Evolutionary conservation across 805 yeast genomes (phyloP).

Genomic region (Cyberlindnera americana): DNA sequence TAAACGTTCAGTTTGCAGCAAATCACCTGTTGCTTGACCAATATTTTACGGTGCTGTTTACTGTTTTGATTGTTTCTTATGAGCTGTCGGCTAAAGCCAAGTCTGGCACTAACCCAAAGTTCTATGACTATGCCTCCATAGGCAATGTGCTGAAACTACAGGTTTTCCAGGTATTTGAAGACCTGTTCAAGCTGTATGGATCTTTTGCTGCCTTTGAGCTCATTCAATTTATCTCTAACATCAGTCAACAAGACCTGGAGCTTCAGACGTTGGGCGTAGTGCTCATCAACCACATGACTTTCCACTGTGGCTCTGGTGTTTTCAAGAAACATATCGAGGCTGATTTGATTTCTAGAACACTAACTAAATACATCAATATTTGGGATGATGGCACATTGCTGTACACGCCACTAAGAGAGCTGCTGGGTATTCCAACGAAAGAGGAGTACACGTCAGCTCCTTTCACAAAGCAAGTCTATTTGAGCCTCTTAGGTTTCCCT

Average conservation of each 20-base stretch:
- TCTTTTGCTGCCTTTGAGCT: constrained; percentile 33
- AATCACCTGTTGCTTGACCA: constrained; percentile 14
- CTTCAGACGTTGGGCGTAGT: constrained; percentile 31
- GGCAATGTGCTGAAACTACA: constrained; percentile 23
- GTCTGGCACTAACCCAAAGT: constrained; percentile 5
- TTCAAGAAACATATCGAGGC: constrained; percentile 16
- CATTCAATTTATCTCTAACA: constrained; percentile 31
- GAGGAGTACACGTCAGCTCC: background rate
- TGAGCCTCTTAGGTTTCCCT: constrained; percentile 2
- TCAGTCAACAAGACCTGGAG: constrained; percentile 33
- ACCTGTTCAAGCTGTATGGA: constrained; percentile 34
- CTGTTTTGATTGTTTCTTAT: constrained; percentile 13
- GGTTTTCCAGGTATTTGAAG: constrained; percentile 29
- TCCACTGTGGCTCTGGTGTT: constrained; percentile 14
- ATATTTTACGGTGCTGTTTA: constrained; percentile 15
- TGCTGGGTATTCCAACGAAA: constrained; percentile 4
- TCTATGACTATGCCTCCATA: constrained; percentile 16
- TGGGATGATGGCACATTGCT: constrained; percentile 35
- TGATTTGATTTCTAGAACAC: constrained; percentile 23
- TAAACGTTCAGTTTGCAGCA: constrained; percentile 12
- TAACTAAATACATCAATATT: constrained; percentile 24
- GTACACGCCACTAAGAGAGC: constrained; percentile 18
- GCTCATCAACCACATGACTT: constrained; percentile 31
- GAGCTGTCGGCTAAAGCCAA: constrained; percentile 20
- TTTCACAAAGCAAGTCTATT: constrained; percentile 1